Base-by-base conservation (phyloP, 2,329 filamentous ascomycete species). In the Aspergillus jensenii region DNA sequence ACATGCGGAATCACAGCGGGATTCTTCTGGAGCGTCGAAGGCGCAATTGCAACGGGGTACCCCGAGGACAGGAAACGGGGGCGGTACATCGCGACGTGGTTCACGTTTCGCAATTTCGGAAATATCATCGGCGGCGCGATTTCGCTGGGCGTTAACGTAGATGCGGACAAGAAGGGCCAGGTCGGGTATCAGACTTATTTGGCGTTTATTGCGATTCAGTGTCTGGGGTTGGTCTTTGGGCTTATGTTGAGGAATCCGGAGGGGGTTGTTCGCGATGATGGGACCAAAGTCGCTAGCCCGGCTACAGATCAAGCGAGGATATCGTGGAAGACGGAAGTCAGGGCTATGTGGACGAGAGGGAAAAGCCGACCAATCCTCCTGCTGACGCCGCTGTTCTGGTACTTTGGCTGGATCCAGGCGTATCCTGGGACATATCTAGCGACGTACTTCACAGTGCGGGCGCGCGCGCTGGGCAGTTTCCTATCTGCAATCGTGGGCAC, bases 41-140 rank as follows among this genome's bases (percentile, higher is more conserved):
- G 35, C 12, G 74, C 75, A 5, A 74, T 78, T 51, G 73, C 73
- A 25, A 76, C 74, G 31, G 75, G 75, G 3, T 78, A 78, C 37
- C 76, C 76, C 0, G 61, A 64, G 44, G 59, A 63, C 1, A 56
- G 63, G 17, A 62, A 63, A n/a, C 56, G 60, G 40, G 62, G 68
- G 45, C 59, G 55, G 14, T 68, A 70, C 52, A 59, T 67, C 52
- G 67, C 67, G 4, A 68, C 62, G 25, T 81, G 78, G 78, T 71
- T 79, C 52, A 73, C 72, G 4, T 76, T 75, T 47, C 74, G 75
- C 17, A 75, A 75, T 14, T 66, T 72, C 2, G 78, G 77, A 0
- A 74, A 76, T 17, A 79, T 82, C 25, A 75, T 84, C 7, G 81
- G 81, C 11, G 81, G 80, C 3, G 75, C 79, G 2, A 82, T 83